Conservation (phyloP, 148 eudicot species). For the Chenopodium quinoa region DNA sequence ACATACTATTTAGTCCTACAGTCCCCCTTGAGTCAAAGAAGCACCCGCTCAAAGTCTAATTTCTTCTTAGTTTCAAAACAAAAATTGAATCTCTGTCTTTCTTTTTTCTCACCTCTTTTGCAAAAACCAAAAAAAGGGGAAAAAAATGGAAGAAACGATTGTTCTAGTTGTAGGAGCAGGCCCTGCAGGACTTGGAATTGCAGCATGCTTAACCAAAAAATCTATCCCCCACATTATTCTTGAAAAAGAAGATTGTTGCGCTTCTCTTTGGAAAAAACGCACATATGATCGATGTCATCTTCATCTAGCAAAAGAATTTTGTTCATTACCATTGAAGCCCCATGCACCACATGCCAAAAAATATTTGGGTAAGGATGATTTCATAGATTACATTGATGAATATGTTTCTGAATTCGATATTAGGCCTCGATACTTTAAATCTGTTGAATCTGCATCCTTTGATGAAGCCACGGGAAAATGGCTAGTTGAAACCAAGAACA, state of each 20-base stretch:
- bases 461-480: slow-evolving; percentile 28
- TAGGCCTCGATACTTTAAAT: slow-evolving; percentile 28
- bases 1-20: neutral
- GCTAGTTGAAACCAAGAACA: slow-evolving; percentile 24
- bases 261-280: slow-evolving; percentile 46
- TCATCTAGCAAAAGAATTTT: slow-evolving; percentile 47
- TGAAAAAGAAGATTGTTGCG: slow-evolving; percentile 51
- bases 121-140: neutral
- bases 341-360: slow-evolving; percentile 25
- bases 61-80: neutral
- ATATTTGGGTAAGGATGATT: slow-evolving; percentile 34
- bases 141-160: slow-evolving; percentile 18
- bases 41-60: neutral
- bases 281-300: slow-evolving; percentile 54
- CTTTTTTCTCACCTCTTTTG: neutral
- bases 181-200: slow-evolving; percentile 12
- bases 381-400: slow-evolving; percentile 42
- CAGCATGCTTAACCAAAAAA: slow-evolving; percentile 29
- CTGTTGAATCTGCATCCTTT: slow-evolving; percentile 30
- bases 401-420: slow-evolving; percentile 40
- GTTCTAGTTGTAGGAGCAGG: slow-evolving; percentile 33
- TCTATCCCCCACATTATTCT: slow-evolving; percentile 39
- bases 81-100: too few relatives aligned
- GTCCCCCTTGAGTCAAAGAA: neutral
- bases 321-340: slow-evolving; percentile 35